Base-by-base conservation (phyloP, 352 stramenopile species). In the Elongisporangium senticosum region DNA sequence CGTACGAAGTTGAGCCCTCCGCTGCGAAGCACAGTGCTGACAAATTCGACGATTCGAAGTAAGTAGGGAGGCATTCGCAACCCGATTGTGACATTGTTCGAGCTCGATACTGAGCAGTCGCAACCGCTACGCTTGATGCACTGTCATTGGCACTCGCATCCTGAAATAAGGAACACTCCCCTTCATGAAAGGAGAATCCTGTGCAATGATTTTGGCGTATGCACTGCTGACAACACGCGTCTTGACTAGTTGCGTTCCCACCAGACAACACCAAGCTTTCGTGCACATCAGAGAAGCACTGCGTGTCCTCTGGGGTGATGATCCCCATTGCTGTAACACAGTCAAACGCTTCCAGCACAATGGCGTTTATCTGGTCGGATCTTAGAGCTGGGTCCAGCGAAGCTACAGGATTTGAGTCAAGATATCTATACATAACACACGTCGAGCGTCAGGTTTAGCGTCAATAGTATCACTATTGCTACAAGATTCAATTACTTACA, bases 61-160 rank as follows among this genome's bases (percentile, higher is more conserved):
- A 13, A 3, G 57, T 62, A 7, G 65, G 60, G 22, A 69, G 58
- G 15, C 72, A 80, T 15, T 43, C 28, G 22, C 72, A 80, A 8
- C 69, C 67, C 13, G 65, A 58, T 7, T 56, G 56, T 13, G 72
- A 78, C 23, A 72, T 11, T 14, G 59, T 48, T 21, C 53, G 58
- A 19, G 61, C 47, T 19, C 53, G 55, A 22, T 28, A 56, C 2
- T 60, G 43, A 15, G 52, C 51, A 13, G 47, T 17, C 2, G 40
- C 22, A 10, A 52, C 24, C 10, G 47, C 39, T 8, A 43, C 23
- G 0, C 49, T 7, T 14, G 17, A 21, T 20, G n/a, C 24, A 17
- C 11, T 11, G 5, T 65, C 65, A 39, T 55, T 56, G 56, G 53
- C 17, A 22, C 59, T 55, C 28, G 19, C 56, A 51, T 65, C 64